Conservation (phyloP, 2,329 filamentous ascomycete species). For the Botrytis elliptica region DNA sequence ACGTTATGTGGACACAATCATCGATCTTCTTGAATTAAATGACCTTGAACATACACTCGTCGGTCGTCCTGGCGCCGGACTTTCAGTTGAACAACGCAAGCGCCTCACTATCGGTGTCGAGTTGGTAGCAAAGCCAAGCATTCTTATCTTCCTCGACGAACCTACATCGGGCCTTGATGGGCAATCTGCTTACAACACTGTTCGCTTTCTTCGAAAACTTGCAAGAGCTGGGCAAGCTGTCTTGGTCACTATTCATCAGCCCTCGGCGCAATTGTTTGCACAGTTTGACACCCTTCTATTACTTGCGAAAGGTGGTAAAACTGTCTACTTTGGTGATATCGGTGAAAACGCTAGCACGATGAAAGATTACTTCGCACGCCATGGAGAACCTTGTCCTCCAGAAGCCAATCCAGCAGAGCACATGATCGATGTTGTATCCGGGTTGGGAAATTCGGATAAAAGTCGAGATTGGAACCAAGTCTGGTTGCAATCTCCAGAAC, state of each 20-base stretch:
- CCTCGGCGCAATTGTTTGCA: conserved; percentile 52
- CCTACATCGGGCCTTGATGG: conserved; percentile 62
- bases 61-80: conserved; percentile 59
- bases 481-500: conserved; percentile 61
- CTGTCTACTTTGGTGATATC: conserved; percentile 68
- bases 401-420: conserved; percentile 47
- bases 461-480: conserved; percentile 65
- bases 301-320: conserved; percentile 62
- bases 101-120: conserved; percentile 61
- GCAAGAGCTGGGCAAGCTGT: conserved; percentile 54
- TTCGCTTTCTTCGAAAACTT: conserved; percentile 60
- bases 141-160: conserved; percentile 62
- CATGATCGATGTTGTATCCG: conserved; percentile 47
- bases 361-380: conserved; percentile 59
- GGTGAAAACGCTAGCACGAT: conserved; percentile 58
- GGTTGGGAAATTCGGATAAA: conserved; percentile 47
- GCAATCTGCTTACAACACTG: conserved; percentile 63
- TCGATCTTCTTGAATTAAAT: conserved; percentile 55
- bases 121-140: conserved; percentile 54
- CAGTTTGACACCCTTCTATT: conserved; percentile 62
- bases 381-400: conserved; percentile 40
- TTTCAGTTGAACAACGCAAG: conserved; percentile 63
- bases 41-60: conserved; percentile 66
- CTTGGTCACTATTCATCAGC: conserved; percentile 57
- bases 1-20: conserved; percentile 64